Evolutionary conservation across 2,329 filamentous ascomycete species (phyloP), one percentile per base, ranked within the genome.

Genomic region (Magnaporthiopsis rhizophila): DNA sequence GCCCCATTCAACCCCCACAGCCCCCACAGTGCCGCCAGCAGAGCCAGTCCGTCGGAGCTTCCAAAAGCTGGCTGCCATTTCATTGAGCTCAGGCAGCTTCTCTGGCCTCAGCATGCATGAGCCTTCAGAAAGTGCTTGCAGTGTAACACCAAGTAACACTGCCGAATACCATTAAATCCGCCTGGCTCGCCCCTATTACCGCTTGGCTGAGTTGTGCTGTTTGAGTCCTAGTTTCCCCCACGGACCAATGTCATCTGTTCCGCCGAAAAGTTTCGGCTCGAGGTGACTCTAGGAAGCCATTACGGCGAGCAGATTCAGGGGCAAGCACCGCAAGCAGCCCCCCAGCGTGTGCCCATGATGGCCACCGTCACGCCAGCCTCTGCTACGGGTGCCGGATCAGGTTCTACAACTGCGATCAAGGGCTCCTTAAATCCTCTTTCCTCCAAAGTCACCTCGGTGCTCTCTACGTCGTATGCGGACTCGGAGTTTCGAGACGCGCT

Each of bases 391-490:
- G 45, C 45, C 57, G 15, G 59, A 3, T 15, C 36, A 36, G 21
- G 59, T 9, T 11, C 36, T 3, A 7, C 74, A 61, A 69, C 69
- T 24, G 60, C 62, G 8, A 58, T 67, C 3, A 83, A 76, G 66
- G 71, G 79, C 1, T 13, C 45, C 26, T 71, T 79, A 18, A 91
- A 86, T 74, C 89, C 92, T 9, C 80, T 98, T 38, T 88, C 91
- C 9, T 89, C 89, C 66, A 92, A 95, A 72, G 85, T 97, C 69
- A 90, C 91, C 30, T 88, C 86, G 66, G 89, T 98, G 57, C 84
- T 98, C 61, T 97, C 95, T 4, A 89, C 92, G 2, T 97, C 94
- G 0, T 97, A 97, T 77, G 90, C 92, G 8, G 95, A 98, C 76
- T 83, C 91, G 6, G 94, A 97, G 69, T 96, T 98, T 69, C 86